Percentiles rank a stretch among this genome's conserved stretches.
These are phyloP conservation scores for Pseudocercospora vitis DNA, from an alignment of 2,329 filamentous ascomycete species.

Conservation along the genomic window DNA sequence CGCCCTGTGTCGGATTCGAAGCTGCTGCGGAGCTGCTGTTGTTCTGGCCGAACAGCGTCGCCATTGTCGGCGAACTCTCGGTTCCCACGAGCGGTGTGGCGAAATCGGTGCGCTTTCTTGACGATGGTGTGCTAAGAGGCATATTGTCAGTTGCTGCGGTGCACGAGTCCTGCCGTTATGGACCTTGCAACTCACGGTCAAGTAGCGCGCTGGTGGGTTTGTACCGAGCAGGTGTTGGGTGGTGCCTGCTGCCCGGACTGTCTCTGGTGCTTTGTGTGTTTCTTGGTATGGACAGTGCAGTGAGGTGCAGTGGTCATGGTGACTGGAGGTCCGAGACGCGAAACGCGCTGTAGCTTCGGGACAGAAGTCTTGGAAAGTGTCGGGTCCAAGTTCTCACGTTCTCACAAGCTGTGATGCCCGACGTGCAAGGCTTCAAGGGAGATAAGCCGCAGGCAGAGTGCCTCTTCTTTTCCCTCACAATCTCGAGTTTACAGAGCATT, in stretches of 20 bases:
- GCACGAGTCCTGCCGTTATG: neutral
- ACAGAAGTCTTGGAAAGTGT: no score
- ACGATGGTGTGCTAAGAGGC: neutral
- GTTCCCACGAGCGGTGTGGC: neutral
- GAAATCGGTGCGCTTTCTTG: neutral
- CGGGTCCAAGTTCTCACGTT: no score
- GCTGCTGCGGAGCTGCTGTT: conserved; percentile 53
- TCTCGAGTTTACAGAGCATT: no score
- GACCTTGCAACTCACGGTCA: neutral
- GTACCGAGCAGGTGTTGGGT: neutral
- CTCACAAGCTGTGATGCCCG: no score
- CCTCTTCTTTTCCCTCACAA: no score
- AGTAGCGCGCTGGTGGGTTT: neutral
- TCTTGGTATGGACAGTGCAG: neutral
- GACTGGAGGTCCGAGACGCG: neutral
- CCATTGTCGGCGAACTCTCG: conserved; percentile 12
- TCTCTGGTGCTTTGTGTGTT: neutral
- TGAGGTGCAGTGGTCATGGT: no score
- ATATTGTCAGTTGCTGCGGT: neutral
- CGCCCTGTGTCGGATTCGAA: conserved; percentile 74
- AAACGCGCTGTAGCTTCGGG: neutral
- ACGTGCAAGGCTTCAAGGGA: no score
- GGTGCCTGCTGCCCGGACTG: neutral
- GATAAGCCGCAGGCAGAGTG: no score
- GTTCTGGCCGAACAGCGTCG: conserved; percentile 50